Percentiles rank a stretch among this genome's conserved stretches.
phyloP scores from a whole-genome alignment of 164 flowering plant species.

The Sextonia rubra region DNA sequence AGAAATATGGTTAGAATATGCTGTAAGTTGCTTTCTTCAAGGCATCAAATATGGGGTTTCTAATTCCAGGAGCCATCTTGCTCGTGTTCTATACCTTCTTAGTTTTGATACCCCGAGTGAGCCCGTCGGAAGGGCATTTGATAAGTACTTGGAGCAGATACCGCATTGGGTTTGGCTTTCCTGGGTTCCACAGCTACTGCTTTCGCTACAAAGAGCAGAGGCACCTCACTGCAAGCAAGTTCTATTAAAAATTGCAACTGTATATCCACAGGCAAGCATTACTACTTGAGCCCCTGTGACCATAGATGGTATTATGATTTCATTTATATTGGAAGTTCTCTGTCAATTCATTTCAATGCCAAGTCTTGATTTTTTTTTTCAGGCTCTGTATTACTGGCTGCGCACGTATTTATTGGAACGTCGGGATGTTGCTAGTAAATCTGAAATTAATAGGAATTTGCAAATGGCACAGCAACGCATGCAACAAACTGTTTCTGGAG shows the following conservation, averaged over 20 bases:
- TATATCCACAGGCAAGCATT: constrained; percentile 81
- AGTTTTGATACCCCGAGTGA: constrained; percentile 91
- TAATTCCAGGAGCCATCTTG: constrained; percentile 90
- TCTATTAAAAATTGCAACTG: constrained; percentile 72
- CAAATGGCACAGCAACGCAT: constrained; percentile 86
- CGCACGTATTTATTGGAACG: constrained; percentile 98
- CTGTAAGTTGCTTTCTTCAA: constrained; percentile 97
- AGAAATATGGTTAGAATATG: constrained; percentile 93
- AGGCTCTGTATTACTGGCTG: constrained; percentile 99
- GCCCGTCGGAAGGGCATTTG: constrained; percentile 88
- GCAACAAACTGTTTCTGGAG: constrained; percentile 68
- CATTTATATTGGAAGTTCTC: not conserved
- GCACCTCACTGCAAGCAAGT: constrained; percentile 96
- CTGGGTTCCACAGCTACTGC: constrained; percentile 95
- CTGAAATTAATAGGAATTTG: constrained; percentile 68
- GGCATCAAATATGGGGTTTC: constrained; percentile 91
- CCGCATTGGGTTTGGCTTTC: constrained; percentile 99
- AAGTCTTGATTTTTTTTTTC: constrained; percentile 1
- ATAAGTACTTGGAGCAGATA: constrained; percentile 83
- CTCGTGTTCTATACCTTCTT: constrained; percentile 89
- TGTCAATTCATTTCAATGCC: constrained; percentile 3
- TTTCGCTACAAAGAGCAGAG: constrained; percentile 89
- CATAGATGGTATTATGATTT: not conserved
- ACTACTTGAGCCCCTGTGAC: not conserved
- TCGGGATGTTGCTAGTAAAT: constrained; percentile 91